These are phyloP conservation scores for Fonsecaea erecta DNA, from an alignment of 2,329 filamentous ascomycete species.

Conservation along the genomic window DNA sequence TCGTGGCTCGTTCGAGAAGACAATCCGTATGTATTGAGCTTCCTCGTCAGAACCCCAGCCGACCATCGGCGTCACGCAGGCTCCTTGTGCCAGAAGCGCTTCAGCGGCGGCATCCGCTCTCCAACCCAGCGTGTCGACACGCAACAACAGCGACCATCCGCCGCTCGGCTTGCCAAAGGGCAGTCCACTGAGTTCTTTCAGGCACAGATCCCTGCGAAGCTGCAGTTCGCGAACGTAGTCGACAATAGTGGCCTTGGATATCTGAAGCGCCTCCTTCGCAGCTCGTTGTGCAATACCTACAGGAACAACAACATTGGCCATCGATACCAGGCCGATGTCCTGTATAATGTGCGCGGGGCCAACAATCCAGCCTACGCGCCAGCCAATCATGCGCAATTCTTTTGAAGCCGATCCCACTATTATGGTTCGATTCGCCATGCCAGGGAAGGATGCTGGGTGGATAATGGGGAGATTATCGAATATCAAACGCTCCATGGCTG, in stretches of 20 bases:
- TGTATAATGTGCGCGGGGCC: slow-evolving; percentile 18
- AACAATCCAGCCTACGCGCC: slow-evolving; percentile 30
- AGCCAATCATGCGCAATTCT: slow-evolving; percentile 28
- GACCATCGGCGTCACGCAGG: slow-evolving; percentile 23
- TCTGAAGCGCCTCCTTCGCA: slow-evolving; percentile 12
- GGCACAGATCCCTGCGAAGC: slow-evolving; percentile 18
- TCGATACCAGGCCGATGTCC: slow-evolving; percentile 23
- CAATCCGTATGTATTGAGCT: slow-evolving; percentile 25
- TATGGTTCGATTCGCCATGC: slow-evolving; percentile 24
- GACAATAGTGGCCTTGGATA: slow-evolving; percentile 9
- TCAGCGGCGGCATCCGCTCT: slow-evolving; percentile 14
- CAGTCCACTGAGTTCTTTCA: slow-evolving; percentile 20
- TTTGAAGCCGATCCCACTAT: slow-evolving; percentile 24
- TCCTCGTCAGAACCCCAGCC: slow-evolving; percentile 19
- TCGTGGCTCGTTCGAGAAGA: slow-evolving; percentile 26
- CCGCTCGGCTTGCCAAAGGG: slow-evolving; percentile 20
- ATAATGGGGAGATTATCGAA: slow-evolving; percentile 20
- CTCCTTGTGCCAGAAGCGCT: slow-evolving; percentile 17
- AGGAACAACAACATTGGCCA: slow-evolving; percentile 29
- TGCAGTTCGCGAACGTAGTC: slow-evolving; percentile 23
- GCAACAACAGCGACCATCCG: slow-evolving; percentile 21
- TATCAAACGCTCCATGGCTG: slow-evolving; percentile 28
- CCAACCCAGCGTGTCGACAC: slow-evolving; percentile 15
- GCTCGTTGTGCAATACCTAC: slow-evolving; percentile 27
- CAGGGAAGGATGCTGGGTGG: slow-evolving; percentile 20